Conservation (phyloP, 2,329 filamentous ascomycete species). For the Hypoxylon sp. region DNA sequence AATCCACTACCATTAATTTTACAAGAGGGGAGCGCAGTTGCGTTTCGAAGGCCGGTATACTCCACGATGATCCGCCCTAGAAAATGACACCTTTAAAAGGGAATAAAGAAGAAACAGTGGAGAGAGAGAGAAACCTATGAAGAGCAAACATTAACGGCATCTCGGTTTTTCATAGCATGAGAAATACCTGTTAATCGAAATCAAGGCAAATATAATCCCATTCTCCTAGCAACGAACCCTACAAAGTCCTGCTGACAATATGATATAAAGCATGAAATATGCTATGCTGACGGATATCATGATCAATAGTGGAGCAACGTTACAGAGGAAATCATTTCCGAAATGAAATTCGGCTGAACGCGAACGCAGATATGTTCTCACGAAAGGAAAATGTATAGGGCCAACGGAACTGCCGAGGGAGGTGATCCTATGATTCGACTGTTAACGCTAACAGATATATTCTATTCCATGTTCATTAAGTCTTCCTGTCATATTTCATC, state of each 20-base stretch:
- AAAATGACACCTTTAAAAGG: too few relatives aligned
- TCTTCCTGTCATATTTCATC: neutral
- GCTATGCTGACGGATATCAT: neutral
- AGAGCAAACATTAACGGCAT: neutral
- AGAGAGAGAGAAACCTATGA: neutral
- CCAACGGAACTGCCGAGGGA: constrained; percentile 23
- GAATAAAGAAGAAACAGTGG: neutral
- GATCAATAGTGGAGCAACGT: constrained; percentile 1
- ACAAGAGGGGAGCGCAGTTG: too few relatives aligned
- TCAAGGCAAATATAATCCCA: neutral
- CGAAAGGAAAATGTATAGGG: neutral
- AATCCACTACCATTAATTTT: too few relatives aligned
- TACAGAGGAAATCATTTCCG: constrained; percentile 1
- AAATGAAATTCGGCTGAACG: constrained; percentile 26
- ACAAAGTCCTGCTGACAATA: neutral
- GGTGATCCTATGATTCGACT: neutral
- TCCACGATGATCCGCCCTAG: too few relatives aligned
- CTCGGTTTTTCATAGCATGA: neutral
- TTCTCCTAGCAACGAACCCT: neutral
- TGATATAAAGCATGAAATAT: neutral
- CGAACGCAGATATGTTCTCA: neutral
- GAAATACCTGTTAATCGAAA: neutral
- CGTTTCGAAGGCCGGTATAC: too few relatives aligned
- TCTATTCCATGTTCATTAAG: neutral
- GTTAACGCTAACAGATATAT: neutral